Conservation (phyloP, 164 flowering plant genomes). For the Saururus chinensis region DNA sequence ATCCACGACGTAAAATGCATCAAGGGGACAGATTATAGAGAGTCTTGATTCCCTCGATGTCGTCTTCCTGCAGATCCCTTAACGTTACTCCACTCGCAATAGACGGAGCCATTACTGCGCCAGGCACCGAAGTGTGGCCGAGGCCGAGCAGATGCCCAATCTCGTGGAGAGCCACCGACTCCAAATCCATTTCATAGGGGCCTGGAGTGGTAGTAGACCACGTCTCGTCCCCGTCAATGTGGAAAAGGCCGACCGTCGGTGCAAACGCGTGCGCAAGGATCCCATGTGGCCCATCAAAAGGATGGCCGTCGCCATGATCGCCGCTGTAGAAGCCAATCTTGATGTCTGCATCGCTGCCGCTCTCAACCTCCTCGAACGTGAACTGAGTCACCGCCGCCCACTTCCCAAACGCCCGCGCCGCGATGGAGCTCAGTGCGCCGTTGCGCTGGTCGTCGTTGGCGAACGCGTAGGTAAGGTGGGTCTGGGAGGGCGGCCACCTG, state of each 20-base stretch:
- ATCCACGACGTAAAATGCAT: no score
- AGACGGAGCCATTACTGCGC: conserved; percentile 70
- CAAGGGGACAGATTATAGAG: conserved; percentile 33
- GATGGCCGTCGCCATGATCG: conserved; percentile 67
- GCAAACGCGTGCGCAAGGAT: conserved; percentile 78
- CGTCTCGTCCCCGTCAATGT: conserved; percentile 51
- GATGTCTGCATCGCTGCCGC: conserved; percentile 36
- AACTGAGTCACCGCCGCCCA: conserved; percentile 52
- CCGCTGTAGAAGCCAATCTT: conserved; percentile 57
- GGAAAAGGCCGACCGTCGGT: conserved; percentile 56
- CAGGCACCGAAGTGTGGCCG: conserved; percentile 57
- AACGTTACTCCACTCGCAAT: conserved; percentile 35
- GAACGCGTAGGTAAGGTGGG: conserved; percentile 47
- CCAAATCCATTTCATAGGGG: conserved; percentile 34
- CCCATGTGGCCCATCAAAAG: conserved; percentile 65
- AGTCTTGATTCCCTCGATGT: conserved; percentile 44
- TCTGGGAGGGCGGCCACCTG: conserved; percentile 33
- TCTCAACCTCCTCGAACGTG: conserved; percentile 21
- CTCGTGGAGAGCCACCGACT: conserved; percentile 51
- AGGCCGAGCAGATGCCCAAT: conserved; percentile 76
- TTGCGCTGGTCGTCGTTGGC: conserved; percentile 10
- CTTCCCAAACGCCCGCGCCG: conserved; percentile 35
- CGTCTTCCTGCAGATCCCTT: conserved; percentile 48
- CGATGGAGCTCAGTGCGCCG: conserved; percentile 26
- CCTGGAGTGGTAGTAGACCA: conserved; percentile 31